Percentiles rank a stretch among this genome's conserved stretches.
phyloP scores from a whole-genome alignment of 345 rosid genomes.

The Turritis glabra region DNA sequence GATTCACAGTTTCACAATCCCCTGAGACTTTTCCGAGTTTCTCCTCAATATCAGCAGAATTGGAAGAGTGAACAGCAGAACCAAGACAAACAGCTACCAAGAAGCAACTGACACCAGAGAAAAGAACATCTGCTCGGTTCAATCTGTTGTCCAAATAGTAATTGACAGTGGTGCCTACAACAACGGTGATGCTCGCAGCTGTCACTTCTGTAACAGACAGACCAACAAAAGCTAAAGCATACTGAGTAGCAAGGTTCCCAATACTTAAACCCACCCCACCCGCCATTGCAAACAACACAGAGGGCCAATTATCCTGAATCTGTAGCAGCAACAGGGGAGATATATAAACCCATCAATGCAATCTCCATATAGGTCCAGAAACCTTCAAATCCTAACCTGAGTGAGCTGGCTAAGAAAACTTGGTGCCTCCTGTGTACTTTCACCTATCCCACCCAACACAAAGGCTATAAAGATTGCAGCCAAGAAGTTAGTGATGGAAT shows the following conservation, averaged over 20 bases:
- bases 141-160: slow-evolving; percentile 71
- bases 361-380: not conserved
- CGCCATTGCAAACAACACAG: slow-evolving; percentile 72
- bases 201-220: slow-evolving; percentile 80
- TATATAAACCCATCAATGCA: slow-evolving; percentile 6
- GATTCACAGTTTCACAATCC: slow-evolving; percentile 10
- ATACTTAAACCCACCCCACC: slow-evolving; percentile 76
- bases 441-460: slow-evolving; percentile 63
- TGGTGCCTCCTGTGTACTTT: slow-evolving; percentile 44
- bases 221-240: slow-evolving; percentile 84
- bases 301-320: slow-evolving; percentile 69
- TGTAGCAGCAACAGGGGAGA: not conserved
- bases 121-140: slow-evolving; percentile 68
- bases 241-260: slow-evolving; percentile 74
- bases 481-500: slow-evolving; percentile 67
- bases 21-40: slow-evolving; percentile 43
- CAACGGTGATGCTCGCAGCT: slow-evolving; percentile 71
- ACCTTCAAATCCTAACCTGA: slow-evolving; percentile 42
- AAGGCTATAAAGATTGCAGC: slow-evolving; percentile 73
- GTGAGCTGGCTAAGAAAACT: slow-evolving; percentile 64
- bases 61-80: slow-evolving; percentile 73
- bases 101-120: slow-evolving; percentile 81
- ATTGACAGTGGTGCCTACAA: slow-evolving; percentile 71
- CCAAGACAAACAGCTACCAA: slow-evolving; percentile 77
- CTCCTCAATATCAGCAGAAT: slow-evolving; percentile 57